These are phyloP conservation scores for Posidonia australis DNA, from an alignment of 106 monocot genomes.

Conservation along the genomic window DNA sequence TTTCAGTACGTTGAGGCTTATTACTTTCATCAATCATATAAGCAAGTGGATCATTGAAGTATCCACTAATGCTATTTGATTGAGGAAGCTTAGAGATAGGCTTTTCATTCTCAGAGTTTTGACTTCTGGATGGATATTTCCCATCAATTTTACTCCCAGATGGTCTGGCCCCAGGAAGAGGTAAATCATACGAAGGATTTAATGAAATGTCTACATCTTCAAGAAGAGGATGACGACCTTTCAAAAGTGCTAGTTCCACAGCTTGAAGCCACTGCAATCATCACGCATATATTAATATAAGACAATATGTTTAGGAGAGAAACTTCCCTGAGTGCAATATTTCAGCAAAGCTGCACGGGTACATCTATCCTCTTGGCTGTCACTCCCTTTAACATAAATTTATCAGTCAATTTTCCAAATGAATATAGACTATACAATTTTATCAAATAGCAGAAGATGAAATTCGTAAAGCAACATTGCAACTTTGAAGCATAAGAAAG, in stretches of 20 bases:
- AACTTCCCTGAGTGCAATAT: background rate
- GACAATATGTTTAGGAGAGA: background rate
- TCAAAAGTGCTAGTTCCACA: conserved; percentile 83
- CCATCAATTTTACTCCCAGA: conserved; percentile 1
- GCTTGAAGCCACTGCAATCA: conserved; percentile 89
- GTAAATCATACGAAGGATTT: conserved; percentile 32
- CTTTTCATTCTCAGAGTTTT: conserved; percentile 1
- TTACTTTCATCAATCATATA: conserved; percentile 18
- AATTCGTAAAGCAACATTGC: too few species aligned
- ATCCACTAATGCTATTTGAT: background rate
- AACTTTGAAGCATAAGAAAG: too few species aligned
- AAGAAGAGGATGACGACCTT: conserved; percentile 87
- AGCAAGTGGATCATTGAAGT: conserved; percentile 1
- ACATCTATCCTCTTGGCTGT: too few species aligned
- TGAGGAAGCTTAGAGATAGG: background rate
- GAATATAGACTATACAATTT: too few species aligned
- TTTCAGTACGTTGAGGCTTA: background rate
- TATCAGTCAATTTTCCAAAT: background rate
- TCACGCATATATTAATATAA: background rate
- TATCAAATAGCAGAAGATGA: too few species aligned
- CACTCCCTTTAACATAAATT: background rate
- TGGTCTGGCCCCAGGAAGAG: background rate
- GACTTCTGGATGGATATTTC: background rate
- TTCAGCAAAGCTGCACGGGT: too few species aligned
- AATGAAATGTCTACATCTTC: conserved; percentile 75